A percentile compares a stretch with the other conserved stretches of the same genome.
These are phyloP conservation scores for Epichloe hybrida DNA, from an alignment of 2,329 filamentous ascomycete species.

Conservation along the genomic window DNA sequence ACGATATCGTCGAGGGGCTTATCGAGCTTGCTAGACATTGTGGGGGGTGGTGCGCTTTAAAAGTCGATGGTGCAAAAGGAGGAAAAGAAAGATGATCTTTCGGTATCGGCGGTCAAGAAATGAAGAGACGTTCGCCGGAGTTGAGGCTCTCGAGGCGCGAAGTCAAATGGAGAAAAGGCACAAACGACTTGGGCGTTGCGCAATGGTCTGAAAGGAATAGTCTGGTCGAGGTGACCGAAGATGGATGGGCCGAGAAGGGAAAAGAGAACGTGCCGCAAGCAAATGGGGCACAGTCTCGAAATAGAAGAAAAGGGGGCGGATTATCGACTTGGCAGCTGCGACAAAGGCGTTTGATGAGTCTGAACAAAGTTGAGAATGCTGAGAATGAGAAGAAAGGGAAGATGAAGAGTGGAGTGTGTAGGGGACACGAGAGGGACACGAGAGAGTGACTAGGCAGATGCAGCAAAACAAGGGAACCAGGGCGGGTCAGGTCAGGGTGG, in stretches of 20 bases:
- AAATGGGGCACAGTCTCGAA: not conserved
- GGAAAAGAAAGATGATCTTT: not conserved
- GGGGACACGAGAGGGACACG: not conserved
- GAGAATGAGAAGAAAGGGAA: not conserved
- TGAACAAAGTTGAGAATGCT: constrained; percentile 2
- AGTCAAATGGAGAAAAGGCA: not conserved
- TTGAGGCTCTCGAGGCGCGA: not conserved
- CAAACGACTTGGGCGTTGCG: constrained; percentile 1
- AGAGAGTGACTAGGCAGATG: not conserved
- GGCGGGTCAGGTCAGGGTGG: not conserved
- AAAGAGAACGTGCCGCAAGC: not conserved
- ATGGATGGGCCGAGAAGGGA: not conserved
- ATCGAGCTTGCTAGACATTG: constrained; percentile 90
- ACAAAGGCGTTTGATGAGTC: not conserved
- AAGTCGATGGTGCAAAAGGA: not conserved
- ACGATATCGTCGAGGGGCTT: constrained; percentile 96
- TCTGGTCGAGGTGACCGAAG: constrained; percentile 1
- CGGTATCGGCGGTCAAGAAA: not conserved
- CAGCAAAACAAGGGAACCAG: not conserved
- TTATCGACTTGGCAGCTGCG: constrained; percentile 1
- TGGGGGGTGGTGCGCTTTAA: constrained; percentile 20
- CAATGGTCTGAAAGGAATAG: constrained; percentile 1
- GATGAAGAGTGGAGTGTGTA: not conserved
- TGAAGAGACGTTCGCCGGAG: not conserved
- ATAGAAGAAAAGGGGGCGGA: not conserved